Percentiles rank a stretch among this genome's conserved stretches.
phyloP scores from a whole-genome alignment of 2,329 filamentous ascomycete genomes.

The Lecanicillium sp. region DNA sequence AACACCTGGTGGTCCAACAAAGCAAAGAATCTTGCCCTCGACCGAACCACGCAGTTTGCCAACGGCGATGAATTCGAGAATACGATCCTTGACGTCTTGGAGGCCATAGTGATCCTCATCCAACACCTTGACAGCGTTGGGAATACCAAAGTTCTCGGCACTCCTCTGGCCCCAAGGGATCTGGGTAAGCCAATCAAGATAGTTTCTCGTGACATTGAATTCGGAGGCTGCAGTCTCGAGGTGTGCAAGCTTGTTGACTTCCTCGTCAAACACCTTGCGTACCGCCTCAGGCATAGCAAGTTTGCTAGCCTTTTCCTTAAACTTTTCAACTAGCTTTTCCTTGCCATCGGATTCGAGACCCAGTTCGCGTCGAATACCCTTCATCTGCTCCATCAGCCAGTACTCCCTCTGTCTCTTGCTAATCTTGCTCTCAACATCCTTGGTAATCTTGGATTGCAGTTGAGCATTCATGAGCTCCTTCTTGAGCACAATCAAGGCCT shows the following conservation, averaged over 20 bases:
- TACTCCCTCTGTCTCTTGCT: slow-evolving; percentile 96
- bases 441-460: slow-evolving; percentile 92
- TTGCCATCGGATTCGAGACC: slow-evolving; percentile 97
- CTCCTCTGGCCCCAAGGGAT: slow-evolving; percentile 96
- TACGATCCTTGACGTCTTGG: slow-evolving; percentile 97
- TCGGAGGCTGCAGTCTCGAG: slow-evolving; percentile 93
- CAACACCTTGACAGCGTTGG: slow-evolving; percentile 80
- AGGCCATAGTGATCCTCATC: slow-evolving; percentile 96
- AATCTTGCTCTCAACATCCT: slow-evolving; percentile 96
- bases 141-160: slow-evolving; percentile 92
- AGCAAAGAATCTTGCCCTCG: slow-evolving; percentile 96
- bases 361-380: slow-evolving; percentile 89
- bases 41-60: slow-evolving; percentile 95
- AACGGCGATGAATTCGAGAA: slow-evolving; percentile 95
- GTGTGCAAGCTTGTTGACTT: slow-evolving; percentile 93
- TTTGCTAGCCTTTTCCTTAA: slow-evolving; percentile 89
- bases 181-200: slow-evolving; percentile 96
- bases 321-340: slow-evolving; percentile 94
- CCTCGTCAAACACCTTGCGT: slow-evolving; percentile 96
- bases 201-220: slow-evolving; percentile 97
- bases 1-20: slow-evolving; percentile 93
- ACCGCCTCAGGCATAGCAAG: slow-evolving; percentile 95
- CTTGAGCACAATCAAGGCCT: slow-evolving; percentile 85
- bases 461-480: slow-evolving; percentile 98
- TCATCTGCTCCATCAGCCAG: slow-evolving; percentile 99